phyloP scores from a whole-genome alignment of 2,329 filamentous ascomycete species.

The Cercospora sp. region DNA sequence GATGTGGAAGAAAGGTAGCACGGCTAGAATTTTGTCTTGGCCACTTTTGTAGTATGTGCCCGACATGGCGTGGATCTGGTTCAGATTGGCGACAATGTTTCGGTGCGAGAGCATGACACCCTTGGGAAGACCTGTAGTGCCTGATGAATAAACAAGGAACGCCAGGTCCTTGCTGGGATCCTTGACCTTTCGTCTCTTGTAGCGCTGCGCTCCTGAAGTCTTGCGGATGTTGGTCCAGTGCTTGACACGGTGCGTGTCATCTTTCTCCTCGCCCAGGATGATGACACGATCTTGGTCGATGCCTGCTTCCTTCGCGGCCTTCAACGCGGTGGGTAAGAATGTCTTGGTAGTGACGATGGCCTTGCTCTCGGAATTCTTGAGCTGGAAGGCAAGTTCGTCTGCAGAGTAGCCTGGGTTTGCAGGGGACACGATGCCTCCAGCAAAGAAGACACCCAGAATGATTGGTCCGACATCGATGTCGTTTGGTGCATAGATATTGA shows the following conservation, averaged over 20 bases:
- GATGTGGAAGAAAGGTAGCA: slow-evolving; percentile 89
- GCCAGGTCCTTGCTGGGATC: slow-evolving; percentile 68
- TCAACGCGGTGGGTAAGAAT: slow-evolving; percentile 63
- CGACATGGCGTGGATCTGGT: slow-evolving; percentile 57
- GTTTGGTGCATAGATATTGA: slow-evolving; percentile 82
- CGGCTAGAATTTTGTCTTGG: slow-evolving; percentile 71
- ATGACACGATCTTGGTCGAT: slow-evolving; percentile 71
- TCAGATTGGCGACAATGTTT: slow-evolving; percentile 75
- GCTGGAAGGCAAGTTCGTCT: slow-evolving; percentile 80
- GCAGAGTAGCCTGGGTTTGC: slow-evolving; percentile 86
- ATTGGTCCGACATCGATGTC: slow-evolving; percentile 74
- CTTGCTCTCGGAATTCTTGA: slow-evolving; percentile 74
- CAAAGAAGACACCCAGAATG: slow-evolving; percentile 68
- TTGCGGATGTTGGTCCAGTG: slow-evolving; percentile 73
- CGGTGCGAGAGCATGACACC: slow-evolving; percentile 82
- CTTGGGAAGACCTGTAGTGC: slow-evolving; percentile 88
- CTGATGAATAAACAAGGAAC: slow-evolving; percentile 84
- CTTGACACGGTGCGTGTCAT: slow-evolving; percentile 60
- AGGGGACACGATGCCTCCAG: slow-evolving; percentile 77
- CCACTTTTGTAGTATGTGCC: slow-evolving; percentile 47
- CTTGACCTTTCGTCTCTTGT: slow-evolving; percentile 61
- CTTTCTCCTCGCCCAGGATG: slow-evolving; percentile 68
- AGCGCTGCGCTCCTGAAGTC: slow-evolving; percentile 58
- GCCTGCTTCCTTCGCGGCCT: slow-evolving; percentile 68
- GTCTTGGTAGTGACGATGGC: slow-evolving; percentile 71